Conservation (phyloP, 169 alveolate species). For the Ophryocystis elektroscirrha region DNA sequence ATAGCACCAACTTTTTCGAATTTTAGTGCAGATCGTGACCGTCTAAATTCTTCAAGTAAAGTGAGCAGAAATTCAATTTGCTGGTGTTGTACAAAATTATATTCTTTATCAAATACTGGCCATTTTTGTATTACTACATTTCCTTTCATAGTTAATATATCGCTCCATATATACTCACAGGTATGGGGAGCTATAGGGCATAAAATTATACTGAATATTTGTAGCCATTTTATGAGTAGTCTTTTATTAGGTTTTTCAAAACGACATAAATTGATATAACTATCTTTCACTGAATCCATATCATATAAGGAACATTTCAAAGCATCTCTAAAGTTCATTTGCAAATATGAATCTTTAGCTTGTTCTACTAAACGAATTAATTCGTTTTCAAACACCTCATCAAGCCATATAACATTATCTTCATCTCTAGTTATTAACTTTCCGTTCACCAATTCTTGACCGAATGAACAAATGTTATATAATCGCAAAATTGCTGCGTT, state of each 20-base stretch:
- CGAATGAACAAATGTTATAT: slow-evolving; percentile 48
- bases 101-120: too few species aligned
- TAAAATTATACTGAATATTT: slow-evolving; percentile 43
- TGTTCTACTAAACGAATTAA: slow-evolving; percentile 34
- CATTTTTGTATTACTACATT: slow-evolving; percentile 38
- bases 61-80: too few species aligned
- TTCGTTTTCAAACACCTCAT: slow-evolving; percentile 49
- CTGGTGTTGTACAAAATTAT: too few species aligned
- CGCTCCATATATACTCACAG: slow-evolving; percentile 62
- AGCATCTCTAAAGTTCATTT: slow-evolving; percentile 52
- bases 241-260: slow-evolving; percentile 11
- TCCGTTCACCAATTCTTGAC: slow-evolving; percentile 23
- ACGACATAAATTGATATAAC: slow-evolving; percentile 32
- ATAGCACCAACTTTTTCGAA: too few species aligned
- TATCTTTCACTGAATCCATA: slow-evolving; percentile 35
- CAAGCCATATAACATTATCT: slow-evolving; percentile 14
- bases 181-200: slow-evolving; percentile 65
- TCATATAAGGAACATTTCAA: slow-evolving; percentile 52
- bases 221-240: slow-evolving; percentile 21
- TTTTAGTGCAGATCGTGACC: too few species aligned
- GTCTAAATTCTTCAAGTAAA: too few species aligned
- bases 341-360: slow-evolving; percentile 41
- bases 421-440: slow-evolving; percentile 5
- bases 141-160: slow-evolving; percentile 33
- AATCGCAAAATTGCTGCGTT: slow-evolving; percentile 48